Percentiles rank a stretch among this genome's conserved stretches.
These are phyloP conservation scores for Psilocybe mexicana DNA, from an alignment of 1,284 basidiomycete genomes.

Conservation along the genomic window DNA sequence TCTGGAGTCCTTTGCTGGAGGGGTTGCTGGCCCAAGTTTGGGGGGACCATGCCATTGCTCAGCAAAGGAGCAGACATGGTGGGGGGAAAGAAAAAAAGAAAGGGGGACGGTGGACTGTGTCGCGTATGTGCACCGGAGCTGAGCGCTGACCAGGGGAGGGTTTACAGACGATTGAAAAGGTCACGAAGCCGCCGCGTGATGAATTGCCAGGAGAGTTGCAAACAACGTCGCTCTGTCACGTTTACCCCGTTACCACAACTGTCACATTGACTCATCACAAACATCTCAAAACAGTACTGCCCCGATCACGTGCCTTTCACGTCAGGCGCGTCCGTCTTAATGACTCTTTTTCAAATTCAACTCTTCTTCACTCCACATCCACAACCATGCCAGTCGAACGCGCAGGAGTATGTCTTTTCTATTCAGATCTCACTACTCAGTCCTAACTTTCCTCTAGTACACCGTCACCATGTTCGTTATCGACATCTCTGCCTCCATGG, in stretches of 20 bases:
- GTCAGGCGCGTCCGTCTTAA: slow-evolving; percentile 29
- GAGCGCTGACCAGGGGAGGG: slow-evolving; percentile 2
- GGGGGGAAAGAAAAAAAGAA: slow-evolving; percentile 1
- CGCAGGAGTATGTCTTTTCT: slow-evolving; percentile 58
- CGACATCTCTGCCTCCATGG: slow-evolving; percentile 89
- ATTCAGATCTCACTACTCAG: not conserved
- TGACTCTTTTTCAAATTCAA: slow-evolving; percentile 10
- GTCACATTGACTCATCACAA: slow-evolving; percentile 17
- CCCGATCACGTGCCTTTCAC: slow-evolving; percentile 33
- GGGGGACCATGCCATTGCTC: slow-evolving; percentile 31
- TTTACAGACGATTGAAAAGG: slow-evolving; percentile 24
- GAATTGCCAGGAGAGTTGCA: slow-evolving; percentile 19
- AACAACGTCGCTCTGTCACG: slow-evolving; percentile 12
- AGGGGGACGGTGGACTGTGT: not conserved
- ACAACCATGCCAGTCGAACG: slow-evolving; percentile 71
- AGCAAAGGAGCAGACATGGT: slow-evolving; percentile 38
- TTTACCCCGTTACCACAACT: slow-evolving; percentile 8
- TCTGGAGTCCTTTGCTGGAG: slow-evolving; percentile 33
- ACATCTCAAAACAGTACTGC: not conserved
- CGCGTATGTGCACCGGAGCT: slow-evolving; percentile 13
- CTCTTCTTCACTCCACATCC: slow-evolving; percentile 14
- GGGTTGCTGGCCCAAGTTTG: slow-evolving; percentile 33
- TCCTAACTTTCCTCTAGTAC: slow-evolving; percentile 46
- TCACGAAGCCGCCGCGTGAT: slow-evolving; percentile 35
- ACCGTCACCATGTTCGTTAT: slow-evolving; percentile 86